phyloP scores from a whole-genome alignment of 108 stramenopile species.

The Skeletonema costatum region DNA sequence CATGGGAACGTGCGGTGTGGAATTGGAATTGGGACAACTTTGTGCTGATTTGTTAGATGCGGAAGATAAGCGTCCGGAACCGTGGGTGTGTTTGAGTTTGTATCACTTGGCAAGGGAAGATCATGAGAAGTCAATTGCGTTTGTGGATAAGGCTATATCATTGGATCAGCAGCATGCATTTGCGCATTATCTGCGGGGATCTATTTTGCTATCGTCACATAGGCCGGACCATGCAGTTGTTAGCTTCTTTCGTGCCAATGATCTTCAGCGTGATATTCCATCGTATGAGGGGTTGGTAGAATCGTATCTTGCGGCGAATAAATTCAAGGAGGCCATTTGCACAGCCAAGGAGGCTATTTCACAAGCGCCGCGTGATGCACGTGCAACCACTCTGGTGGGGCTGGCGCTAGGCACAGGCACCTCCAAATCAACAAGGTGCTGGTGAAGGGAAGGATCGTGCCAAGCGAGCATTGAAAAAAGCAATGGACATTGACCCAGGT shows the following conservation, averaged over 20 bases:
- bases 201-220: conserved; percentile 72
- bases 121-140: conserved; percentile 69
- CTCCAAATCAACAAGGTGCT: conserved; percentile 30
- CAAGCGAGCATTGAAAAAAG: conserved; percentile 78
- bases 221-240: conserved; percentile 79
- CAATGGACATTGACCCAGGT: conserved; percentile 66
- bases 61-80: conserved; percentile 80
- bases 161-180: conserved; percentile 78
- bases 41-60: conserved; percentile 64
- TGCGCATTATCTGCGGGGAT: conserved; percentile 72
- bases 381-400: conserved; percentile 81
- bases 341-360: conserved; percentile 84
- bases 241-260: conserved; percentile 81
- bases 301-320: conserved; percentile 68
- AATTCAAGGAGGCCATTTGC: conserved; percentile 82
- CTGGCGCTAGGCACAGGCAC: conserved; percentile 69
- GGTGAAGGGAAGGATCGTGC: conserved; percentile 70
- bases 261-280: conserved; percentile 64
- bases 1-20: conserved; percentile 48
- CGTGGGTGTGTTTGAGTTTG: conserved; percentile 76
- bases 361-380: conserved; percentile 69
- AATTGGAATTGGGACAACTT: conserved; percentile 63
- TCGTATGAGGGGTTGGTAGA: conserved; percentile 85
- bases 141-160: conserved; percentile 82
- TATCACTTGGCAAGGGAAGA: conserved; percentile 76